Conservation (phyloP, 2,329 filamentous ascomycete genomes). For the Gnomoniopsis smithogilvyi region DNA sequence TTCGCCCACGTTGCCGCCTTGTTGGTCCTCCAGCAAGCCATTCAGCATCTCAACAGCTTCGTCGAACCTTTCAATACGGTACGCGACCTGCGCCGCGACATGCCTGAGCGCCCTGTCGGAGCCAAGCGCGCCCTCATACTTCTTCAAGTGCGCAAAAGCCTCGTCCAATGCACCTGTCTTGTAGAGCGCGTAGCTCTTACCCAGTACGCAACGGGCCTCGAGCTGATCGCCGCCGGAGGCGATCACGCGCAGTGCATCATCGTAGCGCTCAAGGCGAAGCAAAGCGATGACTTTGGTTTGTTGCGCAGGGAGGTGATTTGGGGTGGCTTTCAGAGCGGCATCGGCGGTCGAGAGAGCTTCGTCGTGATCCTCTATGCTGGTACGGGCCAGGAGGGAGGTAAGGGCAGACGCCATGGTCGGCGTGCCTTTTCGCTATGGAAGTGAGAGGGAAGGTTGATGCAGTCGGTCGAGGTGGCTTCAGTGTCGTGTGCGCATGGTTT, state of each 20-base stretch:
- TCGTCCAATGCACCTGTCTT: conserved; percentile 69
- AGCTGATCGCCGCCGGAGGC: conserved; percentile 60
- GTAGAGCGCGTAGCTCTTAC: conserved; percentile 81
- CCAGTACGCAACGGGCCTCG: conserved; percentile 59
- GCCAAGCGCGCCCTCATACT: conserved; percentile 16
- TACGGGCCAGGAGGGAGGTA: conserved; percentile 50
- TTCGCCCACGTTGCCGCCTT: conserved; percentile 51
- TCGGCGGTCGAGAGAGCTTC: conserved; percentile 66
- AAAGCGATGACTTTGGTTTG: conserved; percentile 72
- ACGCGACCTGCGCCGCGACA: conserved; percentile 65
- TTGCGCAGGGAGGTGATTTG: conserved; percentile 50
- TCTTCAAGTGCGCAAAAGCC: conserved; percentile 47
- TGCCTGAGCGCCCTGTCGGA: conserved; percentile 40
- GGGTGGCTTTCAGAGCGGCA: conserved; percentile 59
- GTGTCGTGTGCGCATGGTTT: conserved; percentile 4
- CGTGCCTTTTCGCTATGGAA: background rate
- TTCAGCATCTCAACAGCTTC: conserved; percentile 63
- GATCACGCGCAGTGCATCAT: conserved; percentile 70
- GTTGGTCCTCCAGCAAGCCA: conserved; percentile 46
- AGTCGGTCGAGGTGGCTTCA: background rate
- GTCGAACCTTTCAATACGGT: conserved; percentile 71
- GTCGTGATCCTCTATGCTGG: conserved; percentile 67
- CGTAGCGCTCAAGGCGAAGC: conserved; percentile 77
- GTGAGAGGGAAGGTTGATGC: background rate
- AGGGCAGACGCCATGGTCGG: conserved; percentile 36